Evolutionary conservation across 768 basidiomycete species (phyloP), one percentile per base, ranked within the genome.

Genomic region (Gelatoporia subvermispora): DNA sequence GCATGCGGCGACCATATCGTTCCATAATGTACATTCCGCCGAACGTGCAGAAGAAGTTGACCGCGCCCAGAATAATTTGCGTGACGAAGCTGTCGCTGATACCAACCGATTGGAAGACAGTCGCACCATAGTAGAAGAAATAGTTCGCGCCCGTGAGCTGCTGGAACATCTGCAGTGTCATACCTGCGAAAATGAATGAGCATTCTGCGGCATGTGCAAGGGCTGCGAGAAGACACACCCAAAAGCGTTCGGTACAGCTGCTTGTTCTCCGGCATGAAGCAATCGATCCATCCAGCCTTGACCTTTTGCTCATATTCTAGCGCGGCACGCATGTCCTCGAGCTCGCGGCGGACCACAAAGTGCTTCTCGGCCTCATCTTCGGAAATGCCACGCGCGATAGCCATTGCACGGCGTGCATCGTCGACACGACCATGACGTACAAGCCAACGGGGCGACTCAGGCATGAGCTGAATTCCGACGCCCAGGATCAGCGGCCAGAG

Each of bases 21-120:
- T 88, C 82, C 77, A 88, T 81, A 45, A 87, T 68, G 62, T 82
- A 88, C 56, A 90, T 63, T 2, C 87, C 86, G 28, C 80, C 76
- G 65, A 85, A 85, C 10, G 84, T 86, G 63, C 81, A 82, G 41
- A 69, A 68, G 56, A 87, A 85, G 65, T 87, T 86, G 61, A 87
- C 83, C 3, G 75, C 76, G 35, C 86, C 85, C 36, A 88, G 70
- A 54, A 90, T 88, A 54, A 88, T 84, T 55, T 90, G 87, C 1
- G 81, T 81, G 42, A 86, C 68, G 58, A 77, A 87, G 20, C 79
- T 78, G 62, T 88, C 84, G 8, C 62, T 42, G 53, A 87, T 76
- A 21, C 86, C 86, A 18, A 88, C 85, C 7, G 78, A 73, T 44
- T 71, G 57, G 69, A 88, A 86, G 47, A 85, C 68, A 0, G 84